Evolutionary conservation across 148 eudicot species (phyloP).

Genomic region (Diospyros lotus): DNA sequence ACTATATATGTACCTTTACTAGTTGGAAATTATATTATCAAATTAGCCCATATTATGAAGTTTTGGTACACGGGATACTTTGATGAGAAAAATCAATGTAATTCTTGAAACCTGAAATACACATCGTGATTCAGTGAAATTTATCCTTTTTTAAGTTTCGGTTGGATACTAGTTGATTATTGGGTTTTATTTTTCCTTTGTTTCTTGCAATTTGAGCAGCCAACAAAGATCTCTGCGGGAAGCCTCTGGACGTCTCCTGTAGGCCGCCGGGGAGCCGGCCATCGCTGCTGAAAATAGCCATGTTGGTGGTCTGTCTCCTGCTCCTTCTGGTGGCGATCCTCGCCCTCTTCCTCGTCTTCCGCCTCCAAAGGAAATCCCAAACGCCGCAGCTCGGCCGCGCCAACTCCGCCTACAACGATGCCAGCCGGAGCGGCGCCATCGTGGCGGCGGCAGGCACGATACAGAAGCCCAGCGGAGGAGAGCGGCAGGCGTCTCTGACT

Average conservation of each 20-base stretch:
- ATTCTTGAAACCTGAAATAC: too few relatives aligned
- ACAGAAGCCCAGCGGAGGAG: too few relatives aligned
- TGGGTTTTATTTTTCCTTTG: too few relatives aligned
- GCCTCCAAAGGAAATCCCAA: conserved; percentile 16
- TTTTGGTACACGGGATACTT: too few relatives aligned
- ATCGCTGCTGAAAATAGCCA: conserved; percentile 22
- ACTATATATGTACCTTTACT: too few relatives aligned
- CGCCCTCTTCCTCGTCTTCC: conserved; percentile 22
- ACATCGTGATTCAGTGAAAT: too few relatives aligned
- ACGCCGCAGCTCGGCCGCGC: conserved; percentile 12
- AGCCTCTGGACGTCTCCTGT: conserved; percentile 33
- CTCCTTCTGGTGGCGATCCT: conserved; percentile 24
- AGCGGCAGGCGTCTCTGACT: neutral
- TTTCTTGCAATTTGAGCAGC: conserved; percentile 31
- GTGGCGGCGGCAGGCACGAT: neutral
- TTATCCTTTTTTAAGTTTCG: too few relatives aligned
- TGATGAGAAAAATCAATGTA: too few relatives aligned
- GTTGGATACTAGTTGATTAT: too few relatives aligned
- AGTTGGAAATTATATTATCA: too few relatives aligned
- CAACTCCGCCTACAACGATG: conserved; percentile 14
- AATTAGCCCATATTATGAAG: too few relatives aligned
- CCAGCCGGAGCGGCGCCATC: neutral
- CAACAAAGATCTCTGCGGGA: conserved; percentile 69
- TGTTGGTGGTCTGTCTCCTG: conserved; percentile 19
- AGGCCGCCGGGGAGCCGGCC: conserved; percentile 18